Evolutionary conservation across 1,284 basidiomycete genomes (phyloP), one percentile per base, ranked within the genome.

Genomic region (Tylopilus sp.): DNA sequence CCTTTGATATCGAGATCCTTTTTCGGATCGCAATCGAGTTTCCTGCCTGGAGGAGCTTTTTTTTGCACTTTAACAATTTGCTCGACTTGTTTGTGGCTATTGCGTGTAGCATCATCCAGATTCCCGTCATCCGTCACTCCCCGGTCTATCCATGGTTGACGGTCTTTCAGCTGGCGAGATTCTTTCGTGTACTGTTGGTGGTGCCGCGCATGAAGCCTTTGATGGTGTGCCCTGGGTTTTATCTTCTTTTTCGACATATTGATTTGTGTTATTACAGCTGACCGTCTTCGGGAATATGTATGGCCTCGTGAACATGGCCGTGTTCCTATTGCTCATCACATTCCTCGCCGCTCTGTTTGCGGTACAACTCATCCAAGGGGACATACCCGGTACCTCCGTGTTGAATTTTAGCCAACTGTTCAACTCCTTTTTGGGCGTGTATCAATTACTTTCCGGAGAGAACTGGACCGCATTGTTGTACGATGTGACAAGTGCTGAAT

Each of bases 391-490:
- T 15, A 73, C 71, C 21, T 60, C 70, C 2, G 69, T 77, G 9
- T 85, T 94, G 75, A 90, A 88, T 57, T 98, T 94, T 69, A 85
- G 88, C n/a, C 83, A 94, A 59, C 74, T 93, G 4, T 95, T 84
- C 76, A 94, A 91, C 63, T 75, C 90, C 0, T 98, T 95, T 67
- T 71, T 98, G 18, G 92, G 82, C 7, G 80, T 95, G 64, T 99
- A 96, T 66, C 83, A 95, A 70, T 77, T 98, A 7, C 92, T 94
- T 71, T 93, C 94, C 0, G 92, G 92, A 0, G 95, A 99, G 68
- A 90, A 97, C 67, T 99, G 95, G 95, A 90, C 89, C 2, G 74
- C 78, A 48, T 76, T 94, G 2, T 67, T 97, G n/a, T 95, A 92
- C 63, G 73, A 70, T 24, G 80, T 85, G 0, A 78, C 85, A 1